Conservation (phyloP, 2,329 filamentous ascomycete genomes). For the Cordyceps fumosorosea region DNA sequence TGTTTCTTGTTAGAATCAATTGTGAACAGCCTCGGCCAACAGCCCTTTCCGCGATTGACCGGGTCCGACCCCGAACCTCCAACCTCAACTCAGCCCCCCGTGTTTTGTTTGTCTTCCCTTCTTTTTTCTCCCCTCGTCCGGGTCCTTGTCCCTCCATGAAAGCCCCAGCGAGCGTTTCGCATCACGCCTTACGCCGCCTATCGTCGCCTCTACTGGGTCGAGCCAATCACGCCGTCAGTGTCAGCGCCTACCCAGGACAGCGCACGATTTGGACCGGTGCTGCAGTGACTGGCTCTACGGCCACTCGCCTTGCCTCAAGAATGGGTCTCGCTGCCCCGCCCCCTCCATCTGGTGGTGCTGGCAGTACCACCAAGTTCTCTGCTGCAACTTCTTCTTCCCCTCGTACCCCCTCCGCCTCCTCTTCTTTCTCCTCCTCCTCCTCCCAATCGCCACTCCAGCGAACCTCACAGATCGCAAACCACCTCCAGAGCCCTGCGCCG, state of each 20-base stretch:
- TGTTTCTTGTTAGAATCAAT: background rate
- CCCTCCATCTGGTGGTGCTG: slow-evolving; percentile 25
- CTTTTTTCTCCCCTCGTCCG: background rate
- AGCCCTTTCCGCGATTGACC: slow-evolving; percentile 2
- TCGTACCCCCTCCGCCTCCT: slow-evolving; percentile 18
- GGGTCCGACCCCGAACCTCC: background rate
- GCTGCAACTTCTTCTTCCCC: slow-evolving; percentile 18
- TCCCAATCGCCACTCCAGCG: slow-evolving; percentile 43
- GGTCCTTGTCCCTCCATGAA: background rate
- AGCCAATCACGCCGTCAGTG: slow-evolving; percentile 6
- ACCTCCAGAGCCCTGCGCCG: slow-evolving; percentile 37
- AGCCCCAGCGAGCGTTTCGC: background rate
- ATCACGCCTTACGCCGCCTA: slow-evolving; percentile 7
- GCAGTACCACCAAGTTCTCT: slow-evolving; percentile 11
- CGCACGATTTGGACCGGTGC: background rate
- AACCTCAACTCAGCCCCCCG: background rate
- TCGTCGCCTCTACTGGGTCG: background rate
- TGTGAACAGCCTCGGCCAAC: background rate
- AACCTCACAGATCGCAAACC: slow-evolving; percentile 49
- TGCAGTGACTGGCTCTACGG: slow-evolving; percentile 7
- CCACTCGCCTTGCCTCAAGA: background rate
- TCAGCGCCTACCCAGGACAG: background rate
- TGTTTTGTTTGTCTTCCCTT: background rate
- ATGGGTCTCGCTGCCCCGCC: slow-evolving; percentile 30
- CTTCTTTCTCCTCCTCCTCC: slow-evolving; percentile 12